Evolutionary conservation across 305 asterid genomes (phyloP), one percentile per base, ranked within the genome.

Genomic region (Fraxinus angustifolia): DNA sequence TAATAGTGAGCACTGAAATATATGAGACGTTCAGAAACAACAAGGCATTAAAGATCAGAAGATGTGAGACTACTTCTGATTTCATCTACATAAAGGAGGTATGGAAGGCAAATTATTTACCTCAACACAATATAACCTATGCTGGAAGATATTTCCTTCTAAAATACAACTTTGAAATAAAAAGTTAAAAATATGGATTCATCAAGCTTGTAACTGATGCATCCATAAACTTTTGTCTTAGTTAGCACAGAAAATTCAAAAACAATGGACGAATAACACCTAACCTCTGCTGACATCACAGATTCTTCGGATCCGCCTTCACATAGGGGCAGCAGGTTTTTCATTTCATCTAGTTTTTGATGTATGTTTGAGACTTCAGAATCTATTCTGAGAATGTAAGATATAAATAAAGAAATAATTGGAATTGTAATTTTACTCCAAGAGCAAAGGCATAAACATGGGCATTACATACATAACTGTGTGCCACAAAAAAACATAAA

Each of bases 361-460:
- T 83, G 94, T 86, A 93, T 90, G 79, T 85, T 86, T 82, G 94
- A 91, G 91, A 91, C 91, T 91, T 93, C 97, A 86, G 90, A 92
- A 89, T 95, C 99, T 92, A 95, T 91, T 91, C 99, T 95, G 99
- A 93, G 93, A 85, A 91, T 89, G 90, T 77, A 86, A 88, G 88
- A 84, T 87, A 87, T 80, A 76, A 75, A 72, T 34, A 83, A 73
- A 84, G 78, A 84, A 85, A 86, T 88, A 84, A 87, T 78, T 90
- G 85, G 87, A 89, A 86, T 81, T 79, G 87, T 85, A 86, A 76
- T 84, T 21, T 80, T 76, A 73, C 77, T 77, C 79, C 75, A 60
- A 75, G 75, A 83, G 36, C 42, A 81, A 76, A 70, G 78, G 45
- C 14, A 34, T n/a, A 53, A 26, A 78, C 5, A 77, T 23, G 58